Evolutionary conservation across 2,329 filamentous ascomycete species (phyloP).

Genomic region (Aureobasidium sp.): DNA sequence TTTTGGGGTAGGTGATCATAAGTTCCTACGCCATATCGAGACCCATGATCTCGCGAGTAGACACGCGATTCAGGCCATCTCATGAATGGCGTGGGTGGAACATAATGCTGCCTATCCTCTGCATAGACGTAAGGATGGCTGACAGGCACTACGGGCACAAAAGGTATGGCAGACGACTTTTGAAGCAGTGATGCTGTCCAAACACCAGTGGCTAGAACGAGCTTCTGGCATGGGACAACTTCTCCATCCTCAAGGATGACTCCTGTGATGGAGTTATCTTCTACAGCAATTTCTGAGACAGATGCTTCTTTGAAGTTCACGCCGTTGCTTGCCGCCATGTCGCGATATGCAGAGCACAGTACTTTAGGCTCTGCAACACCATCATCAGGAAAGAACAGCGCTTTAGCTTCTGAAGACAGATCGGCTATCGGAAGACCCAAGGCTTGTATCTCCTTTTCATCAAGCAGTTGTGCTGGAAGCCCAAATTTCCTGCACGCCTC

Average conservation of each 20-base stretch:
- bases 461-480: neutral
- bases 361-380: slow-evolving; percentile 15
- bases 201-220: slow-evolving; percentile 22
- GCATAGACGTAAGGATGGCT: slow-evolving; percentile 33
- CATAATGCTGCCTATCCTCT: slow-evolving; percentile 13
- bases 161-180: slow-evolving; percentile 17
- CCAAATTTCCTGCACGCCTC: neutral
- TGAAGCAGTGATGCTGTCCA: slow-evolving; percentile 23
- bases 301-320: neutral
- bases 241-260: neutral
- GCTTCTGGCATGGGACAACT: neutral
- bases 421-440: neutral
- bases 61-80: slow-evolving; percentile 32
- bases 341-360: slow-evolving; percentile 9
- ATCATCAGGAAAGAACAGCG: slow-evolving; percentile 15
- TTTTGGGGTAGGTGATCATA: slow-evolving; percentile 28
- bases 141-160: slow-evolving; percentile 30
- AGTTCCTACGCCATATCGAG: slow-evolving; percentile 29
- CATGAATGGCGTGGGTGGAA: slow-evolving; percentile 24
- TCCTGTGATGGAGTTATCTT: neutral
- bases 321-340: neutral
- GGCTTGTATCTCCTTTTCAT: neutral
- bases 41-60: slow-evolving; percentile 31
- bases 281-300: neutral
- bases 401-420: neutral